Percentiles rank a stretch among this genome's conserved stretches.
Evolutionary conservation across 495 filamentous ascomycete genomes (phyloP).

Genomic region (Oidiodendron maius): DNA sequence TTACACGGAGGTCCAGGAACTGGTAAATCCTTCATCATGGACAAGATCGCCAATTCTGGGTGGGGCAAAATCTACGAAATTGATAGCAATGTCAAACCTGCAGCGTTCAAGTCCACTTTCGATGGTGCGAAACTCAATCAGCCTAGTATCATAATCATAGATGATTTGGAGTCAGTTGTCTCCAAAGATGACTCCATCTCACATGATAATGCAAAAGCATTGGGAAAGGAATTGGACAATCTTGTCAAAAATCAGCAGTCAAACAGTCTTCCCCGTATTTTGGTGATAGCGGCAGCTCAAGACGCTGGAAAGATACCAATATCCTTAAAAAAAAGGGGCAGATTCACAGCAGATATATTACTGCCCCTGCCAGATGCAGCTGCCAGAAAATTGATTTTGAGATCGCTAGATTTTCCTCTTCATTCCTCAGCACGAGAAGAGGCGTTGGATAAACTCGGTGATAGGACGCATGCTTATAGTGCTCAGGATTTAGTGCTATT

Average conservation of each 20-base stretch:
- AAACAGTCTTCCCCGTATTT: slow-evolving; percentile 27
- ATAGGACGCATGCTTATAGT: slow-evolving; percentile 49
- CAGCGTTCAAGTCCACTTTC: slow-evolving; percentile 64
- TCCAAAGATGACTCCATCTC: slow-evolving; percentile 52
- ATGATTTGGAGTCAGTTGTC: slow-evolving; percentile 72
- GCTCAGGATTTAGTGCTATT: slow-evolving; percentile 40
- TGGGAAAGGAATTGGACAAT: slow-evolving; percentile 47
- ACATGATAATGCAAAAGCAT: slow-evolving; percentile 36
- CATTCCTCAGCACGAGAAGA: slow-evolving; percentile 28
- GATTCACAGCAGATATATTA: slow-evolving; percentile 68
- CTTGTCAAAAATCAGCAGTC: slow-evolving; percentile 26
- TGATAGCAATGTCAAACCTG: slow-evolving; percentile 45
- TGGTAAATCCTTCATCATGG: slow-evolving; percentile 69
- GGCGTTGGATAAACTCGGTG: slow-evolving; percentile 36
- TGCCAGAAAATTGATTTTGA: slow-evolving; percentile 71
- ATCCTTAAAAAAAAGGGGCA: slow-evolving; percentile 57
- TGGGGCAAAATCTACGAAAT: slow-evolving; percentile 65
- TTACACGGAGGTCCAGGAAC: slow-evolving; percentile 80
- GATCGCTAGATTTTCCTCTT: slow-evolving; percentile 35
- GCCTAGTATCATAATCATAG: slow-evolving; percentile 79
- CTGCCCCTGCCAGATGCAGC: slow-evolving; percentile 70
- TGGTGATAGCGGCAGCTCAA: slow-evolving; percentile 70
- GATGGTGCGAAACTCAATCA: slow-evolving; percentile 62
- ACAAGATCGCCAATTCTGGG: slow-evolving; percentile 56
- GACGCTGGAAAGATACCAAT: slow-evolving; percentile 71